A percentile compares a stretch with the other conserved stretches of the same genome.
Conservation (phyloP, 2,329 filamentous ascomycete genomes). For the Tolypocladium cylindrosporum region DNA sequence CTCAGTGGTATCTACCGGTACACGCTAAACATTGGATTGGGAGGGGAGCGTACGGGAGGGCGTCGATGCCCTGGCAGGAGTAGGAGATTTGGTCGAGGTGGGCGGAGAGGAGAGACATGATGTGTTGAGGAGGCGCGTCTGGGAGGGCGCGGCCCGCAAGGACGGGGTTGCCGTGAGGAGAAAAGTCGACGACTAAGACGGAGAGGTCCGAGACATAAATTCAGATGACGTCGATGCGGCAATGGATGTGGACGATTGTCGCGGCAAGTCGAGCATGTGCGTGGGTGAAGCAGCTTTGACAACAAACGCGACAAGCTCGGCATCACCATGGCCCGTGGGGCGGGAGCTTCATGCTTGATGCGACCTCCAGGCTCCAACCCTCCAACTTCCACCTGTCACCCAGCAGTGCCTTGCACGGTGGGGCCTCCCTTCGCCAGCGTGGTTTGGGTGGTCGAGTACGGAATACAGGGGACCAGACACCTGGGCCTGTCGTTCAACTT, state of each 20-base stretch:
- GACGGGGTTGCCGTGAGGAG: neutral
- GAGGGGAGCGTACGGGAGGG: constrained; percentile 48
- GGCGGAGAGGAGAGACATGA: constrained; percentile 58
- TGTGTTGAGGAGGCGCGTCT: neutral
- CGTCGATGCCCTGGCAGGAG: constrained; percentile 67
- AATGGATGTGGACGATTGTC: neutral
- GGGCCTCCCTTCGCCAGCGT: too few relatives aligned
- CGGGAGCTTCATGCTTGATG: neutral
- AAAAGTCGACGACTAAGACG: neutral
- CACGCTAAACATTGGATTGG: neutral
- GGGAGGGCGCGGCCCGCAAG: neutral
- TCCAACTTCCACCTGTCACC: neutral
- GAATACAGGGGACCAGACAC: too few relatives aligned
- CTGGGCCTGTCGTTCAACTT: too few relatives aligned
- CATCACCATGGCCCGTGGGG: neutral
- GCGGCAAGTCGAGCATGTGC: neutral
- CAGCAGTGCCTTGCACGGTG: neutral
- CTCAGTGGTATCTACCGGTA: constrained; percentile 12
- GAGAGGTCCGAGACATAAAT: neutral
- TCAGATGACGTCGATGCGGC: neutral
- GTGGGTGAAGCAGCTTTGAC: neutral
- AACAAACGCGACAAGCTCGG: neutral
- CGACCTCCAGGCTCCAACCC: neutral
- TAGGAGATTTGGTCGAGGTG: constrained; percentile 70
- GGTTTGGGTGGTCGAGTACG: too few relatives aligned